A percentile compares a stretch with the other conserved stretches of the same genome.
Evolutionary conservation across 768 basidiomycete genomes (phyloP).

Genomic region (Hysterangium stoloniferum): DNA sequence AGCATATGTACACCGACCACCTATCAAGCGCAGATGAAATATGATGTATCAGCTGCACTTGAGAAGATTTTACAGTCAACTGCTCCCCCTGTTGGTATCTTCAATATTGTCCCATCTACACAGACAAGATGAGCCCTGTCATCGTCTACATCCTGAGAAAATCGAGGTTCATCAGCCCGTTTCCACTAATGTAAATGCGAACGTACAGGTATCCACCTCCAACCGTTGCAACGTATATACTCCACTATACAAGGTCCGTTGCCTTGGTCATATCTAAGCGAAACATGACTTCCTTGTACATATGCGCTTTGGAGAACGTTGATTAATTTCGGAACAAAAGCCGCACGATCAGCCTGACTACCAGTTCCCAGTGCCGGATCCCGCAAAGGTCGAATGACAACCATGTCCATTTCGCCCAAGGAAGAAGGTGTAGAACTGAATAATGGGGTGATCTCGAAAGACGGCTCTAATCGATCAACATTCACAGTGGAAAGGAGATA

Average conservation of each 20-base stretch:
- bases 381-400: slow-evolving; percentile 66
- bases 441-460: slow-evolving; percentile 71
- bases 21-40: slow-evolving; percentile 6
- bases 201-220: slow-evolving; percentile 83
- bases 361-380: slow-evolving; percentile 42
- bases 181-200: neutral
- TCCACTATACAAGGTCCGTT: slow-evolving; percentile 46
- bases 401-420: slow-evolving; percentile 50
- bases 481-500: slow-evolving; percentile 83
- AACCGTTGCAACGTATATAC: slow-evolving; percentile 68
- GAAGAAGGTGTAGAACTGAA: slow-evolving; percentile 37
- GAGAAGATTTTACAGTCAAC: slow-evolving; percentile 37
- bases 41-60: neutral
- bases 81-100: slow-evolving; percentile 53
- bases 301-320: slow-evolving; percentile 64
- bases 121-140: slow-evolving; percentile 65
- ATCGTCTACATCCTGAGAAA: slow-evolving; percentile 48
- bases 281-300: slow-evolving; percentile 62
- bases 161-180: slow-evolving; percentile 3
- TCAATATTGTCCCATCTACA: slow-evolving; percentile 65
- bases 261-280: slow-evolving; percentile 43
- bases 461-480: slow-evolving; percentile 78
- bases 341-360: slow-evolving; percentile 33
- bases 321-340: slow-evolving; percentile 48
- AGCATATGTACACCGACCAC: neutral